phyloP scores from a whole-genome alignment of 148 eudicot genomes.

The Diospyros kaki region DNA sequence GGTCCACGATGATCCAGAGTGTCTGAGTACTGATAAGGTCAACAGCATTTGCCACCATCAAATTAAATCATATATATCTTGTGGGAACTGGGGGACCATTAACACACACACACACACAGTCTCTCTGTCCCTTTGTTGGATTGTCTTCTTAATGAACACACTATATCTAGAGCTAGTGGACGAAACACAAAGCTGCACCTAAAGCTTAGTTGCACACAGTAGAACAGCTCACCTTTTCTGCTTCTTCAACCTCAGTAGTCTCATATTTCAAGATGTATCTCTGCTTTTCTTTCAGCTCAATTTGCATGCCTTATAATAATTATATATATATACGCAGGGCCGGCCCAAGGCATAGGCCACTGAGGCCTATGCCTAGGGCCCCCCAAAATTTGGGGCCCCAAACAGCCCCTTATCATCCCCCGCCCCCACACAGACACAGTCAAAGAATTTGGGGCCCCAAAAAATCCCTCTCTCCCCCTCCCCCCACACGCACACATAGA shows the following conservation, averaged over 20 bases:
- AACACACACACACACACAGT: too few relatives aligned
- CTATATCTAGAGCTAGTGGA: not conserved
- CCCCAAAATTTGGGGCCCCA: too few relatives aligned
- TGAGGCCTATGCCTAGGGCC: too few relatives aligned
- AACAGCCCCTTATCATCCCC: too few relatives aligned
- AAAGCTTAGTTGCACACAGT: not conserved
- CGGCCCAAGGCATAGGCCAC: too few relatives aligned
- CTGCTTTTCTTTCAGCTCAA: not conserved
- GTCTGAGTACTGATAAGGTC: not conserved
- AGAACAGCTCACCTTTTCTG: not conserved
- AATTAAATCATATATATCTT: not conserved
- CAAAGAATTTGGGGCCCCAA: too few relatives aligned
- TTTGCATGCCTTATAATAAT: not conserved
- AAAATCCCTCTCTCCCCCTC: too few relatives aligned
- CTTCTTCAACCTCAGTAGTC: not conserved
- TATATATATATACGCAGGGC: not conserved
- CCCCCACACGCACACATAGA: too few relatives aligned
- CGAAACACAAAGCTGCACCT: constrained; percentile 13
- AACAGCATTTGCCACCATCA: not conserved
- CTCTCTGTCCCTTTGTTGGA: constrained; percentile 6
- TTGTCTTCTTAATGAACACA: not conserved
- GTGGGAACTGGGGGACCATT: constrained; percentile 5
- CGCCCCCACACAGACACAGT: too few relatives aligned
- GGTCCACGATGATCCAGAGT: not conserved
- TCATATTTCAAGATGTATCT: not conserved